Base-by-base conservation (phyloP, 2,329 filamentous ascomycete genomes). In the Cercospora nicotianae region DNA sequence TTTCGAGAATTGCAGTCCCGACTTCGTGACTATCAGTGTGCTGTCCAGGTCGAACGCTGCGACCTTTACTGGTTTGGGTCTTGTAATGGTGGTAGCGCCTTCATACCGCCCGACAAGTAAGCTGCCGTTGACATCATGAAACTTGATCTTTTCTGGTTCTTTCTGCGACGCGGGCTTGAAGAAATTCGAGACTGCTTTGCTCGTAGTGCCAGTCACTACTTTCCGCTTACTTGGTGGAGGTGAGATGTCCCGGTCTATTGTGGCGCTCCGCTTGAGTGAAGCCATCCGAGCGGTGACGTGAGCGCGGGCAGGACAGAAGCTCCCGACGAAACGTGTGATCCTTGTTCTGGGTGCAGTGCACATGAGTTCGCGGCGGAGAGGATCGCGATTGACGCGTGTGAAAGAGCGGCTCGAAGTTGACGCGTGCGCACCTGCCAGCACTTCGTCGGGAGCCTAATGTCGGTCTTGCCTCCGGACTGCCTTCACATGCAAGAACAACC, bases 141-240 rank as follows among this genome's bases (percentile, higher is more conserved):
- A 98, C 9, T 80, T 82, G 61, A 91, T 88, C 66, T 87, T 87
- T 60, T 94, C 90, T 13, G 92, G 91, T 33, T 90, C 88, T 78
- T 96, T 97, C 78, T 97, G 88, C 0, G 93, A 97, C 0, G 86
- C 78, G 0, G 94, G 94, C 0, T 90, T 96, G 80, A 98, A 98
- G 83, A 98, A 98, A 64, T 87, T 92, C 20, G 91, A 87, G 1
- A 96, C 88, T 1, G 90, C 88, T 68, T 80, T 87, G 77, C 88
- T 86, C 36, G 83, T 88, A 4, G 85, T 84, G 5, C 83, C 83
- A 3, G 85, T 83, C 64, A 83, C 81, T 61, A 85, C 80, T 74
- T 84, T 86, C 45, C 86, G 81, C 76, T 86, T 88, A 13, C 84
- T 73, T 23, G 85, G 82, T 60, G 87, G 87, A 55, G 87, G 87